phyloP scores from a whole-genome alignment of 306 rosid species.

The Fragaria nilgerrensis region DNA sequence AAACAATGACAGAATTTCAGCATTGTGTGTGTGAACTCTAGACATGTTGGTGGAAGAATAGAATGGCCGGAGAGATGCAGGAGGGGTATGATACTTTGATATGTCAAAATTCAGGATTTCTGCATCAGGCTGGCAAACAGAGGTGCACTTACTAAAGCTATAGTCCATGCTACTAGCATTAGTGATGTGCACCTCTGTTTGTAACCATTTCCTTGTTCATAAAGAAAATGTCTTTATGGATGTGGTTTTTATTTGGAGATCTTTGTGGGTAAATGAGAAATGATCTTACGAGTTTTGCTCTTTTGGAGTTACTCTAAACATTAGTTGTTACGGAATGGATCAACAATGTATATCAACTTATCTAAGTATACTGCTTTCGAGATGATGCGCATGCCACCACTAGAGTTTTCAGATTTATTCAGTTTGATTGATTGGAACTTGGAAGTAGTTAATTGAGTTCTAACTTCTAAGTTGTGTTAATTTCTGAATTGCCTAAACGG shows the following conservation, averaged over 20 bases:
- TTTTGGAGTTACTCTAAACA: not conserved
- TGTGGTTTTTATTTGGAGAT: not conserved
- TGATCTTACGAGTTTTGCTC: not conserved
- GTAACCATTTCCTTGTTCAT: not conserved
- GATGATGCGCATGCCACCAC: not conserved
- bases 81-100: too few species aligned
- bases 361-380: not conserved
- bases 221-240: not conserved
- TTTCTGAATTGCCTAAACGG: conserved; percentile 34
- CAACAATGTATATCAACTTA: not conserved
- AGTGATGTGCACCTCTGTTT: too few species aligned
- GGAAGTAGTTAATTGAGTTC: not conserved
- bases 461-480: not conserved
- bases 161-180: too few species aligned
- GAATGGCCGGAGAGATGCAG: too few species aligned
- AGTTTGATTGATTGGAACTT: not conserved
- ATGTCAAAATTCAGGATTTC: too few species aligned
- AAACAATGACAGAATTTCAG: too few species aligned
- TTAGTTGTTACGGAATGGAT: not conserved
- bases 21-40: too few species aligned
- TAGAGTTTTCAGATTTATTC: not conserved
- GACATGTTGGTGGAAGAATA: too few species aligned
- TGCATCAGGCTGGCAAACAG: too few species aligned
- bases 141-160: too few species aligned
- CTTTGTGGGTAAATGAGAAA: not conserved